phyloP scores from a whole-genome alignment of 176 grass and related monocot genomes.

The Avena eriantha region DNA sequence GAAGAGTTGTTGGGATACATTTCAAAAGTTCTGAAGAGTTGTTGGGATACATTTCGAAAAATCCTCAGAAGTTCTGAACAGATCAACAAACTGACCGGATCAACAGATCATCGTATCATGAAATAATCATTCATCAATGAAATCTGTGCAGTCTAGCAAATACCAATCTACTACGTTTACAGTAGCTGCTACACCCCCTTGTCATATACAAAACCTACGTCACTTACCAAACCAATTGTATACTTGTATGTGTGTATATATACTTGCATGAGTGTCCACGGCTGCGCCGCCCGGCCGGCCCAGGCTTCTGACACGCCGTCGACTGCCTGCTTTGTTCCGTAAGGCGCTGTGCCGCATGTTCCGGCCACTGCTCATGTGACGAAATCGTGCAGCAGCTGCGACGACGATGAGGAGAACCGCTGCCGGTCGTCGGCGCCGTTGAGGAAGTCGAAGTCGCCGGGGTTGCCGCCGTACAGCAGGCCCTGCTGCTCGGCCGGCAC shows the following conservation, averaged over 20 bases:
- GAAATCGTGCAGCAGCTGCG: constrained; percentile 87
- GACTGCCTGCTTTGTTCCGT: constrained; percentile 47
- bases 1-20: not conserved
- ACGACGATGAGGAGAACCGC: constrained; percentile 59
- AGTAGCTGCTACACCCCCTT: constrained; percentile 62
- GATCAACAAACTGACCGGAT: not conserved
- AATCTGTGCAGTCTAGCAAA: constrained; percentile 66
- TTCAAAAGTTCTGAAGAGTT: not conserved
- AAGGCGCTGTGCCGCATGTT: too few species aligned
- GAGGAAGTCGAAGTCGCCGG: constrained; percentile 73
- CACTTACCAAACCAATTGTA: constrained; percentile 39
- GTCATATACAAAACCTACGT: constrained; percentile 51
- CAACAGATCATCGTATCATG: constrained; percentile 15
- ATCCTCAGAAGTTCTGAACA: too few species aligned
- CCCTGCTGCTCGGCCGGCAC: constrained; percentile 51
- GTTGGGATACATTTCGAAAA: not conserved
- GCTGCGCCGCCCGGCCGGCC: constrained; percentile 43
- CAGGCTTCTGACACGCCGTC: constrained; percentile 46
- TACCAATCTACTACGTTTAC: constrained; percentile 76
- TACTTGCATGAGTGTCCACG: constrained; percentile 44
- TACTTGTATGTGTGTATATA: constrained; percentile 30
- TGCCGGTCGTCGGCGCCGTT: constrained; percentile 62
- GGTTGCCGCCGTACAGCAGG: constrained; percentile 52
- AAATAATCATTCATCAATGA: constrained; percentile 33
- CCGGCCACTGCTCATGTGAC: constrained; percentile 53